Evolutionary conservation across 2,329 filamentous ascomycete species (phyloP), one percentile per base, ranked within the genome.

Genomic region (Aspergillus amoenus): DNA sequence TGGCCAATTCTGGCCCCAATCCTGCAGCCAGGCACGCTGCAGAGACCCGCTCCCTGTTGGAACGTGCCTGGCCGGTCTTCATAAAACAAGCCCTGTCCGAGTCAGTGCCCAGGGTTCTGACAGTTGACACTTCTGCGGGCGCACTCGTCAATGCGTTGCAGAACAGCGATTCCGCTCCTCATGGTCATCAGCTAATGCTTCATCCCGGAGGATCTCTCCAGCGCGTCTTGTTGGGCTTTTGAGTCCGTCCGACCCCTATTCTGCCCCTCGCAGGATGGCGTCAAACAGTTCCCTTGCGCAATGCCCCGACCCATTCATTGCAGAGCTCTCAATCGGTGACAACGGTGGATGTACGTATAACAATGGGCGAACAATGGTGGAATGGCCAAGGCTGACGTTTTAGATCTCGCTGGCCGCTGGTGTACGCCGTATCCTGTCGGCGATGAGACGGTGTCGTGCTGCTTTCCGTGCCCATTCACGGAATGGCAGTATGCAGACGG

Each of bases 391-490:
- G 12, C 34, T 37, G 13, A 37, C 9, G 5, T 7, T 40, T 3
- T 45, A 52, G 55, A 57, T 49, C 42, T 46, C 24, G 13, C n/a
- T 7, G 55, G 55, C 5, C 55, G 55, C 8, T 57, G 55, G 55
- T 57, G 55, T n/a, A 8, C 42, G 9, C 49, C 27, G 9, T 30
- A 48, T 11, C 1, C 15, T 15, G 9, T 57, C 17, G 49, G 30
- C 15, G 24, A 42, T n/a, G 49, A 57, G 37, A 46, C 42, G 2
- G 22, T 57, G 2, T 57, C 55, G 15, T 57, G 55, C 44, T 57
- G 55, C 30, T 57, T 57, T 34, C 55, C 55, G 1, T 57, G 55
- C 27, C 55, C 55, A 12, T 39, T 53, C 9, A 57, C 55, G 3
- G 34, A 57, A 21, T 57, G 49, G 49, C 18, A 30, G 45, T 57